Conservation (phyloP, 192 early-diverging fungal species). For the Coemansia guatemalensis region DNA sequence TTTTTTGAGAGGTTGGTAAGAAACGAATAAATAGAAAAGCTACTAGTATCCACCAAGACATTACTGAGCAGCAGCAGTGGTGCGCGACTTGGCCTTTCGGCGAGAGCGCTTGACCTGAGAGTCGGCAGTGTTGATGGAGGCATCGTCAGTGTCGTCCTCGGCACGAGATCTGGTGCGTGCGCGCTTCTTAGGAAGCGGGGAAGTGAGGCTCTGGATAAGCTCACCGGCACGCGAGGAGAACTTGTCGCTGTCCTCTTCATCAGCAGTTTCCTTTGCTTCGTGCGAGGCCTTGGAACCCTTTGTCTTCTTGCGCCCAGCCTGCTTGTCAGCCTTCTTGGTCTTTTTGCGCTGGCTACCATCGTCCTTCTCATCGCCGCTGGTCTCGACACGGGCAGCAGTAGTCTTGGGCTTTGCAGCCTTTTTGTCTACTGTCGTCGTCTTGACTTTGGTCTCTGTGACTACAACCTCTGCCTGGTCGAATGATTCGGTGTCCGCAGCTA, state of each 20-base stretch:
- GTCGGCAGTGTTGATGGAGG: conserved; percentile 24
- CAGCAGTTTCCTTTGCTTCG: conserved; percentile 12
- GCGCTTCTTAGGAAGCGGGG: conserved; percentile 44
- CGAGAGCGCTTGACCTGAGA: conserved; percentile 38
- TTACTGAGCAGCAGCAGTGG: conserved; percentile 9
- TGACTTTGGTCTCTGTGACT: conserved; percentile 12
- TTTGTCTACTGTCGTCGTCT: neutral
- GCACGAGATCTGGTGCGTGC: conserved; percentile 28
- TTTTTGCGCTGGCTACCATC: conserved; percentile 13
- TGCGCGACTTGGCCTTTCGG: conserved; percentile 44
- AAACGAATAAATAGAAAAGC: too few species aligned
- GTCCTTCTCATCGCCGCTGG: conserved; percentile 8
- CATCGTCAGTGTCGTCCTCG: conserved; percentile 40
- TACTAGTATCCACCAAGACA: neutral
- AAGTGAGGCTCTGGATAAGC: conserved; percentile 49
- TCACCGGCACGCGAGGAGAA: conserved; percentile 47
- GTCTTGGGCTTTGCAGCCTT: conserved; percentile 6
- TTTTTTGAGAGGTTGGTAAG: too few species aligned
- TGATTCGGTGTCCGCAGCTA: conserved; percentile 19
- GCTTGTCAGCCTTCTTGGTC: conserved; percentile 23
- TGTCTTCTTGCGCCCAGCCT: conserved; percentile 21
- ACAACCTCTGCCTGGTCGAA: conserved; percentile 6
- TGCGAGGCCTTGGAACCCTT: conserved; percentile 22
- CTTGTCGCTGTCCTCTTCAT: conserved; percentile 7
- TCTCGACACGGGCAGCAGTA: conserved; percentile 4